Base-by-base conservation (phyloP, 2,329 filamentous ascomycete genomes). In the Curvularia verruculosa region DNA sequence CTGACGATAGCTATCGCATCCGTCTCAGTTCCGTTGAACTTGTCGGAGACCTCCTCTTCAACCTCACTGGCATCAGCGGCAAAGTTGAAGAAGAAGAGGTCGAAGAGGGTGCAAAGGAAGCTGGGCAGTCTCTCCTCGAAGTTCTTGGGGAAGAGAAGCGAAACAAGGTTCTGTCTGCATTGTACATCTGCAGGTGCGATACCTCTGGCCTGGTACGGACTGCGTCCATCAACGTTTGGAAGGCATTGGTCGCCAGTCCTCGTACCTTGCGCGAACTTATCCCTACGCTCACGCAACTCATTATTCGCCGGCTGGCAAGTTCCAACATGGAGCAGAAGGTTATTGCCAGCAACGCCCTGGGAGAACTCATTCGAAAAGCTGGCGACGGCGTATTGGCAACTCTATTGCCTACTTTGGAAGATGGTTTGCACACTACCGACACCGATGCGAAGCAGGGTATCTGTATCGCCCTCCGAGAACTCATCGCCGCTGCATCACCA, bases 271-370 rank as follows among this genome's bases (percentile, higher is more conserved):
- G 96, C 80, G 95, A 99, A 74, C 86, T 99, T 70, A 89, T 97
- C 45, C 94, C 95, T 43, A 97, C 92, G 1, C 88, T 99, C 59
- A 96, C 92, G 5, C 93, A 97, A 75, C 87, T 99, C 62, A 89
- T 99, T 68, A 98, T 99, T 74, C 88, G 91, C 58, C 90, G 95
- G 47, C 85, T 99, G 66, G 95, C 92, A 60, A 98, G 93, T 75
- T 90, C 93, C 44, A 98, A 97, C 73, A 93, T 96, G 89, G 95
- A 99, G 77, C 95, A 99, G 78, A 98, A 97, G 82, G 90, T 96
- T 67, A 99, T 99, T 82, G 95, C 96, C 65, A 94, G 94, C 75
- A 98, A 98, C 76, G 92, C 95, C 47, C 84, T 99, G 54, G 95
- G 95, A 72, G 95, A 99, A 75, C 87, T 99, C 65, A 98, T 99